A percentile compares a stretch with the other conserved stretches of the same genome.
These are phyloP conservation scores for Aspergillus affinis DNA, from an alignment of 495 filamentous ascomycete species.

Conservation along the genomic window DNA sequence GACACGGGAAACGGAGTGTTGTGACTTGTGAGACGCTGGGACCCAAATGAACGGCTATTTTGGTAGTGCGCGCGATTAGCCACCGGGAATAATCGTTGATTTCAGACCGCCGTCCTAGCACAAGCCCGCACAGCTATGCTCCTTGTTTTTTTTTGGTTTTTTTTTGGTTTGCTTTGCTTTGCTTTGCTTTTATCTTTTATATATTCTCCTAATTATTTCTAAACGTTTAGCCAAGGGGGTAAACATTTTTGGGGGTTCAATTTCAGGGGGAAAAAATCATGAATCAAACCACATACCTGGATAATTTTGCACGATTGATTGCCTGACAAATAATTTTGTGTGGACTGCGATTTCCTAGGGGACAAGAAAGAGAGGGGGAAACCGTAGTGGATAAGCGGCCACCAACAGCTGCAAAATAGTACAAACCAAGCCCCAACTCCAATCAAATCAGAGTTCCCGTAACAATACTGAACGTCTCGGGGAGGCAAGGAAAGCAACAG, in stretches of 20 bases:
- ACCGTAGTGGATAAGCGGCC: constrained; percentile 14
- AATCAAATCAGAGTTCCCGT: background rate
- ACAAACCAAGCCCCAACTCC: constrained; percentile 1
- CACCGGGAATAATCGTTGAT: constrained; percentile 26
- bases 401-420: constrained; percentile 23
- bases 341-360: too few relatives aligned
- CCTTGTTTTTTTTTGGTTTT: constrained; percentile 1
- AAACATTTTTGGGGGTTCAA: background rate
- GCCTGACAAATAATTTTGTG: background rate
- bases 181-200: background rate
- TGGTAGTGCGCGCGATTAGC: constrained; percentile 28
- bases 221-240: background rate
- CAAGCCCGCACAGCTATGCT: constrained; percentile 17
- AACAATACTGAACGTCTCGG: background rate
- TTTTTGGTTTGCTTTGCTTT: background rate
- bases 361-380: background rate
- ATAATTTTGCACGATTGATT: background rate
- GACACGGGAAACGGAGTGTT: constrained; percentile 27
- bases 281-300: background rate
- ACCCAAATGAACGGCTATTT: constrained; percentile 27
- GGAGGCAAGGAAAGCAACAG: background rate
- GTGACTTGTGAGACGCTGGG: constrained; percentile 25
- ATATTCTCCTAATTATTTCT: background rate
- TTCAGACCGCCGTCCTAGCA: constrained; percentile 21
- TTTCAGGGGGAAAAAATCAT: background rate